Evolutionary conservation across 345 rosid species (phyloP).

Genomic region (Citrus sp.): DNA sequence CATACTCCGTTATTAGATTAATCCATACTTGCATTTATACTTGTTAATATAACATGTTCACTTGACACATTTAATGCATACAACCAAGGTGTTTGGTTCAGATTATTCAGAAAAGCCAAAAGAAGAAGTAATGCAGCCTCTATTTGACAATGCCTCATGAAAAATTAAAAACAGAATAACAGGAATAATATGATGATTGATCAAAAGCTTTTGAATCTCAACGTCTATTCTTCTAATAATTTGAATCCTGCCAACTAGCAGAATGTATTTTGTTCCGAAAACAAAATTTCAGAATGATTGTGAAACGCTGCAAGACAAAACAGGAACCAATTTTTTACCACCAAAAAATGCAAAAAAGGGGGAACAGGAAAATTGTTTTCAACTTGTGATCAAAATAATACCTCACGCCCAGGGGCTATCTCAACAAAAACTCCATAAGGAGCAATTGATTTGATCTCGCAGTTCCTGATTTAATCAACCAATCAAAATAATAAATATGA

Average conservation of each 20-base stretch:
- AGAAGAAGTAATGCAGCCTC: background rate
- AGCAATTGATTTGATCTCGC: conserved; percentile 86
- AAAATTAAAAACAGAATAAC: background rate
- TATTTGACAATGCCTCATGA: background rate
- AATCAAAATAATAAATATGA: conserved; percentile 3
- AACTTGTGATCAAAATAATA: conserved; percentile 25
- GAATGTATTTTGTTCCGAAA: background rate
- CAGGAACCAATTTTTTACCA: background rate
- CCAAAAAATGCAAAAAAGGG: background rate
- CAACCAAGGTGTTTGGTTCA: background rate
- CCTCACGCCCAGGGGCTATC: conserved; percentile 97
- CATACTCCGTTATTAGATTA: background rate
- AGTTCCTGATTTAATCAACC: conserved; percentile 50
- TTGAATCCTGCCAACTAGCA: background rate
- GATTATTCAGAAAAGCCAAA: background rate
- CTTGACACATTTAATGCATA: background rate
- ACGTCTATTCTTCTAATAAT: background rate
- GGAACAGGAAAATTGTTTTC: background rate
- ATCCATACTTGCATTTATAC: background rate
- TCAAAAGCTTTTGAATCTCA: background rate
- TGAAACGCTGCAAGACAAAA: background rate
- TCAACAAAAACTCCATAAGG: conserved; percentile 95
- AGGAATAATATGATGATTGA: background rate
- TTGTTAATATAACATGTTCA: background rate
- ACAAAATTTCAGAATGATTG: background rate